These are phyloP conservation scores for Capsella rubella DNA, from an alignment of 441 rosid species.

Conservation along the genomic window DNA sequence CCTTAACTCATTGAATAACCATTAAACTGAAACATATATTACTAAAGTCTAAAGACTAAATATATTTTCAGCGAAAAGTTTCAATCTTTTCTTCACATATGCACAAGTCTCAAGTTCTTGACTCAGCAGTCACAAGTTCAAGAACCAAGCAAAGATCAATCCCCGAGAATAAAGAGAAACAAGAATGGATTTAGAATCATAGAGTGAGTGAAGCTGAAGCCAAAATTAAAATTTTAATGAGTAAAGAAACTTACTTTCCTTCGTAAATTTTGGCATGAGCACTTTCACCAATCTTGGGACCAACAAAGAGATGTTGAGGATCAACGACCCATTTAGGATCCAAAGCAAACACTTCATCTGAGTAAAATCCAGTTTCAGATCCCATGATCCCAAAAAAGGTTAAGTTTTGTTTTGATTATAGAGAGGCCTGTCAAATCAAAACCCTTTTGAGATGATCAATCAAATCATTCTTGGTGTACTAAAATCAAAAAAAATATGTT, in stretches of 20 bases:
- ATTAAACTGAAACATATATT: background rate
- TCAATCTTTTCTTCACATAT: background rate
- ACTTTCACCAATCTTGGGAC: constrained; percentile 98
- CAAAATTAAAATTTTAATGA: background rate
- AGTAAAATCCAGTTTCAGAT: constrained; percentile 67
- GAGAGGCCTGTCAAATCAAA: constrained; percentile 40
- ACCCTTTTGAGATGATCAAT: constrained; percentile 29
- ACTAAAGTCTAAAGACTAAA: constrained; percentile 14
- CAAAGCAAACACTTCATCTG: constrained; percentile 59
- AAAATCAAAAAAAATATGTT: constrained; percentile 23
- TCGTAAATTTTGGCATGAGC: constrained; percentile 96
- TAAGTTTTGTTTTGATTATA: constrained; percentile 35
- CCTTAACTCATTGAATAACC: background rate
- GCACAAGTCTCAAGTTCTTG: background rate
- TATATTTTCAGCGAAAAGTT: background rate
- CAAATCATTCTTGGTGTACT: constrained; percentile 41
- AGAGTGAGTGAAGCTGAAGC: constrained; percentile 4
- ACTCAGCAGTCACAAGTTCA: background rate
- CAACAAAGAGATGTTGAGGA: constrained; percentile 87
- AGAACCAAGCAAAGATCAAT: constrained; percentile 23
- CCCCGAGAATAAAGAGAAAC: background rate
- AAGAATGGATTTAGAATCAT: background rate
- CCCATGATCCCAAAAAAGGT: constrained; percentile 55
- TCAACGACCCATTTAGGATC: constrained; percentile 88
- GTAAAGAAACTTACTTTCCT: constrained; percentile 79